Base-by-base conservation (phyloP, 2,329 filamentous ascomycete genomes). In the Aureobasidium sp. region DNA sequence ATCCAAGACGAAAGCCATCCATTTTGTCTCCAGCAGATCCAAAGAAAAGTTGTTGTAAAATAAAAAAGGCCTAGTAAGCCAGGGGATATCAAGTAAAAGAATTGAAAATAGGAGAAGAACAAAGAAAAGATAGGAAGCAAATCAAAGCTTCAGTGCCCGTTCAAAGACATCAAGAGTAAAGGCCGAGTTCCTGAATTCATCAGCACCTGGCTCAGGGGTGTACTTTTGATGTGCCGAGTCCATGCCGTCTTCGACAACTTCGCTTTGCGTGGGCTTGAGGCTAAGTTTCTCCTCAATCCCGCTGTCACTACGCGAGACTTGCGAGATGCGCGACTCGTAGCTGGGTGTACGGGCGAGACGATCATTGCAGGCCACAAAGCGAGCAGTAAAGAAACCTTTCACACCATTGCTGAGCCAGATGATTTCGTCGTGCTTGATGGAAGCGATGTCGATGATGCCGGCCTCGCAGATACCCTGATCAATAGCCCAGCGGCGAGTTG, bases 361-460 rank as follows among this genome's bases (percentile, higher is more conserved):
- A 49, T 56, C 52, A 11, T 37, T 50, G 12, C 41, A 50, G 8
- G 45, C 54, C 16, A 58, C 45, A 29, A 63, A 61, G 16, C 56
- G 56, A 7, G 62, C 64, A 12, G 57, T 58, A 50, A 64, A 68
- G 58, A 95, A 95, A 0, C 91, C 91, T 58, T 86, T 79, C 1
- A 91, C 85, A 0, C 87, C 90, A 67, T 91, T 96, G 67, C 90
- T 95, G 50, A 96, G 71, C 86, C 89, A 95, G 57, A 90, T 86
- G 50, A 84, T 77, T 67, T 96, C 90, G 1, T 84, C 87, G 58
- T 88, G 75, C 3, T 74, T 64, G 11, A 95, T 67, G 6, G 82
- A 82, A 11, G 76, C 70, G 2, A 73, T 73, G n/a, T 67, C 67
- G 14, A 95, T 73, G 3, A 72, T 68, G 57, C 82, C 78, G 63